Base-by-base conservation (phyloP, 1,139 yeast species). In the Magnusiomyces fungicola region DNA sequence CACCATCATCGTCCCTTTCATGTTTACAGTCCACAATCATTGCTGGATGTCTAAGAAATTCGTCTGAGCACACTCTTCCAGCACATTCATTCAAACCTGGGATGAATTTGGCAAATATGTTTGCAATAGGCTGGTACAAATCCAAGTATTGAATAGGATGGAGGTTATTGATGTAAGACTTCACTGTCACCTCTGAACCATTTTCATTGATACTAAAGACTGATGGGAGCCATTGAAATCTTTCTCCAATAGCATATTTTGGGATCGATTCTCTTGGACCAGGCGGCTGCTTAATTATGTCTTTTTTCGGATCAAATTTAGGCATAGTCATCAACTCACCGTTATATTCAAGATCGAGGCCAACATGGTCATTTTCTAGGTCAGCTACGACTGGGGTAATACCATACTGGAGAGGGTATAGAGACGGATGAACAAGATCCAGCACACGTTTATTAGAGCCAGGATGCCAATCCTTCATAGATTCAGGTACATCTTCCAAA, bases 401-500 rank as follows among this genome's bases (percentile, higher is more conserved):
- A 0, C 67, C 71, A 48, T 70, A 72, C 44, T 63, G 67, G 6
- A 72, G 56, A 0, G 73, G 73, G 50, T 64, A 72, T 46, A 72
- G 59, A 18, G 75, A 71, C 7, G 76, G 76, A 54, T 73, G 75
- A 3, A 72, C 73, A 33, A 72, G 60, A 55, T 72, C 75, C 27
- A 71, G 57, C 1, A 73, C 75, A 48, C 65, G 64, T 16, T 69
- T 58, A 41, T 66, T 54, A 0, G 72, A 63, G 4, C 66, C 64
- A 2, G 74, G 75, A 53, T 71, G 76, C 58, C 68, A 71, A 54
- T 72, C 75, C 30, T 50, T 52, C 40, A 50, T 49, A 30, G 54
- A 55, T 9, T 54, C 59, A 34, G 70, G 72, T 61, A 78, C 76
- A 51, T 92, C 94, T 64, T 88, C 96, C 9, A 51, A 33, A 2